Conservation (phyloP, 345 rosid species). For the Crucihimalaya himalaica region DNA sequence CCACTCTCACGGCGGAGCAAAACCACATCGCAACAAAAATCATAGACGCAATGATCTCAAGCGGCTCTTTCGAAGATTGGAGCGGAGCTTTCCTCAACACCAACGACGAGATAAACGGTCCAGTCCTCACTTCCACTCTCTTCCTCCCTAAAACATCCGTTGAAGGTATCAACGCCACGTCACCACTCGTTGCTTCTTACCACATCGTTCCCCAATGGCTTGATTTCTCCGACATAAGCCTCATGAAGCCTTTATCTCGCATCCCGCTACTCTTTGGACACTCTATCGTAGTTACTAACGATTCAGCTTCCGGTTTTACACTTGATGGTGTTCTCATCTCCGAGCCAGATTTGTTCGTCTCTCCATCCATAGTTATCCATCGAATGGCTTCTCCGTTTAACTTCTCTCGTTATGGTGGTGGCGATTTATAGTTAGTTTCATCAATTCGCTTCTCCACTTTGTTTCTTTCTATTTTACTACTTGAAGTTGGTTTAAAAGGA, state of each 20-base stretch:
- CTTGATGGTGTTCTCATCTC: slow-evolving; percentile 28
- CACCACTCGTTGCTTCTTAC: slow-evolving; percentile 37
- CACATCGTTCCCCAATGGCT: slow-evolving; percentile 34
- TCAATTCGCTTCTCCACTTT: neutral
- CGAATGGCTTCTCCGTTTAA: slow-evolving; percentile 34
- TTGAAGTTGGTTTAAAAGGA: neutral
- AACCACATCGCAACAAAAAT: slow-evolving; percentile 2
- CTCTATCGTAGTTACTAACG: slow-evolving; percentile 27
- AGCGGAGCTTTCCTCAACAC: slow-evolving; percentile 28
- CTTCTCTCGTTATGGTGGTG: slow-evolving; percentile 32
- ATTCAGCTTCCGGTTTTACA: slow-evolving; percentile 19
- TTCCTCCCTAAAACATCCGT: slow-evolving; percentile 34
- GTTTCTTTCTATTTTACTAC: neutral
- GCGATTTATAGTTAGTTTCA: neutral
- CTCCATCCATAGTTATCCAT: slow-evolving; percentile 33
- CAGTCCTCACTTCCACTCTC: slow-evolving; percentile 30
- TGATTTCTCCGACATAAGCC: slow-evolving; percentile 16
- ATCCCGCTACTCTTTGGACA: slow-evolving; percentile 29
- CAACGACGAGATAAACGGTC: slow-evolving; percentile 33
- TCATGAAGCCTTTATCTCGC: slow-evolving; percentile 25
- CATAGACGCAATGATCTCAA: slow-evolving; percentile 36
- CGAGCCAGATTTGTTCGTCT: slow-evolving; percentile 36
- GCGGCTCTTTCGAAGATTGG: slow-evolving; percentile 33
- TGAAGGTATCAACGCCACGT: slow-evolving; percentile 38
- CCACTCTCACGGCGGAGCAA: slow-evolving; percentile 5